Conservation (phyloP, 2,329 filamentous ascomycete genomes). For the Neoascochyta sp. region DNA sequence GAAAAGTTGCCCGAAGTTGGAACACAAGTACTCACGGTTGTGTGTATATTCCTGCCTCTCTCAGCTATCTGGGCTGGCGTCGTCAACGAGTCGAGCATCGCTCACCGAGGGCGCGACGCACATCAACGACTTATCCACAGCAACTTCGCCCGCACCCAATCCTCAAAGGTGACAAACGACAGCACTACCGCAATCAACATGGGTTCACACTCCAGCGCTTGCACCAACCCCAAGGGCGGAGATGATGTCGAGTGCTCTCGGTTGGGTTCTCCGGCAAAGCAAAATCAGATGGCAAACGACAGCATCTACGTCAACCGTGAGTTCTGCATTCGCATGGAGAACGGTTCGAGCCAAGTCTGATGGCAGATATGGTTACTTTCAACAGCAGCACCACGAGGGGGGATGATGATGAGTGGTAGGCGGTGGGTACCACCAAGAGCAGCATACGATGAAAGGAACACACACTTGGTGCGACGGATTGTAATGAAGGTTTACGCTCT, state of each 20-base stretch:
- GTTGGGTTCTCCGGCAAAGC: conserved; percentile 6
- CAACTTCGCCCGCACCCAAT: conserved; percentile 17
- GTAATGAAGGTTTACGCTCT: too few relatives aligned
- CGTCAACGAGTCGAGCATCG: conserved; percentile 20
- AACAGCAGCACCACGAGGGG: too few relatives aligned
- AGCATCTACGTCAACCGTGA: conserved; percentile 21
- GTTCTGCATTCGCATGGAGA: conserved; percentile 17
- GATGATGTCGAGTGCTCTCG: conserved; percentile 14
- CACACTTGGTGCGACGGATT: too few relatives aligned
- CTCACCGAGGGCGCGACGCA: conserved; percentile 17
- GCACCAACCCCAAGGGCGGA: conserved; percentile 12
- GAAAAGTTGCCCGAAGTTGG: conserved; percentile 51
- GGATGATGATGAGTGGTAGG: too few relatives aligned
- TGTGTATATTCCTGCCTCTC: conserved; percentile 62
- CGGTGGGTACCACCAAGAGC: too few relatives aligned
- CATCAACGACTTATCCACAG: conserved; percentile 27
- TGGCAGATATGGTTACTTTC: too few relatives aligned
- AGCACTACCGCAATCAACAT: conserved; percentile 15
- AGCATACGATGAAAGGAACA: too few relatives aligned
- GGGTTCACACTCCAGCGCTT: conserved; percentile 15
- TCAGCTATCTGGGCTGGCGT: conserved; percentile 62
- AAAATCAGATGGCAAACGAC: conserved; percentile 6
- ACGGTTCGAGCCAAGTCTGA: conserved; percentile 8
- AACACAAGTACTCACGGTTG: conserved; percentile 54
- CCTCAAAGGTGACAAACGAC: conserved; percentile 5